Base-by-base conservation (phyloP, 2,329 filamentous ascomycete genomes). In the Aureobasidium subglaciale region DNA sequence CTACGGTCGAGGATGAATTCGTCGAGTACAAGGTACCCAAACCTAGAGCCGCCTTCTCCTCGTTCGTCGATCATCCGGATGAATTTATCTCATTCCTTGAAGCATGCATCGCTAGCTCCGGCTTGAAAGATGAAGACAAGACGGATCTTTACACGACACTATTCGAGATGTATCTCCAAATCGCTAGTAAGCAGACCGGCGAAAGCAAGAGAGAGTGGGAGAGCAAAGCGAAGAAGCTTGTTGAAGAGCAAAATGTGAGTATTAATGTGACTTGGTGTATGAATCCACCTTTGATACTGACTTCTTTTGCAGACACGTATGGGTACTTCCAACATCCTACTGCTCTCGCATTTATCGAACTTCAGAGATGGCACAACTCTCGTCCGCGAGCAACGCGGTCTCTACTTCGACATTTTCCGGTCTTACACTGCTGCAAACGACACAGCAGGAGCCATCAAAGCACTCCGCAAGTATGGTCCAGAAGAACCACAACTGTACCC, bases 81-180 rank as follows among this genome's bases (percentile, higher is more conserved):
- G 85, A 96, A 65, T 97, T 99, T 63, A 92, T 97, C 59, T 76
- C 84, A 15, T 99, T 99, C 67, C 77, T 99, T 0, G 92, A 99
- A 71, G 90, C 90, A 5, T 91, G 92, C 59, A 80, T 95, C 5
- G 75, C 84, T 48, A 85, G 90, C 57, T 77, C 84, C 18, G 79
- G 81, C 20, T 71, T 95, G n/a, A 83, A 83, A 18, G 78, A 87
- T 32, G 79, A 83, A 8, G 88, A 96, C 67, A 87, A 84, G 60
- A 81, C 86, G 1, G 95, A 99, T 68, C 78, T 99, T 15, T 93
- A 93, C 66, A 97, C 92, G 0, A 96, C 95, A 0, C 71, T 99
- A 13, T 97, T 99, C 66, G 95, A 99, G 70, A 97, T 99, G 87
- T 99, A 97, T 67, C 76, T 99, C 8, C 88, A 95, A 69, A 93